Evolutionary conservation across 495 filamentous ascomycete species (phyloP), one percentile per base, ranked within the genome.

Genomic region (Neurospora sp.): DNA sequence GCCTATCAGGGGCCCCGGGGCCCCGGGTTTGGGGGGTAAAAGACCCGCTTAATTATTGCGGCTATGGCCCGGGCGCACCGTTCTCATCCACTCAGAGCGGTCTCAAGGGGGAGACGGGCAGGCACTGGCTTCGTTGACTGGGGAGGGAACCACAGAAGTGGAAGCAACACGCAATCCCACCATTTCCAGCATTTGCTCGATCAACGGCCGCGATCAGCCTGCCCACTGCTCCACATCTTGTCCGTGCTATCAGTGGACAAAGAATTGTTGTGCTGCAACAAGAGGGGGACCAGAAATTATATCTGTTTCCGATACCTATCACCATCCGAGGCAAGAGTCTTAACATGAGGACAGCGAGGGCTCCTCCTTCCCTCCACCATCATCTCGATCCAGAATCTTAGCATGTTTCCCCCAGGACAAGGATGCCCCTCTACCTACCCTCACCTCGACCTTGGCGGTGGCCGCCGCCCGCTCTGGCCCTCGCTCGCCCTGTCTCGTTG

Each of bases 1-100:
- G 31, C 72, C 72, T 70, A 73, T 73, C 68, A 73, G 68, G 65
- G 31, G 38, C 9, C 59, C 40, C 22, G 65, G 72, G 39, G 38
- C 9, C 59, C 40, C 22, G 65, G 72, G 39, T 72, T 35, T 31
- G 37, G 20, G 20, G 31, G 12, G 59, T 22, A 22, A 22, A 27
- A 3, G 71, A 68, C 59, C 71, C 71, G 59, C 71, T 72, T 69
- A 31, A 71, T 65, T 65, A 65, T 65, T 31, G 27, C 27, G 27
- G 53, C 31, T 14, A 59, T 59, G 48, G 48, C 4, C 1, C 48
- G 48, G 48, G 53, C 53, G 27, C 14, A 65, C 27, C 27, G 14
- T 35, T 65, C 20, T 27, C 53, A 65, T 18, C 53, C 53, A 65
- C 27, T 65, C 53, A 65, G 53, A 27, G 27, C 27, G 53, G 27